A percentile compares a stretch with the other conserved stretches of the same genome.
These are phyloP conservation scores for Amborella trichopoda DNA, from an alignment of 164 flowering plant species.

Conservation along the genomic window DNA sequence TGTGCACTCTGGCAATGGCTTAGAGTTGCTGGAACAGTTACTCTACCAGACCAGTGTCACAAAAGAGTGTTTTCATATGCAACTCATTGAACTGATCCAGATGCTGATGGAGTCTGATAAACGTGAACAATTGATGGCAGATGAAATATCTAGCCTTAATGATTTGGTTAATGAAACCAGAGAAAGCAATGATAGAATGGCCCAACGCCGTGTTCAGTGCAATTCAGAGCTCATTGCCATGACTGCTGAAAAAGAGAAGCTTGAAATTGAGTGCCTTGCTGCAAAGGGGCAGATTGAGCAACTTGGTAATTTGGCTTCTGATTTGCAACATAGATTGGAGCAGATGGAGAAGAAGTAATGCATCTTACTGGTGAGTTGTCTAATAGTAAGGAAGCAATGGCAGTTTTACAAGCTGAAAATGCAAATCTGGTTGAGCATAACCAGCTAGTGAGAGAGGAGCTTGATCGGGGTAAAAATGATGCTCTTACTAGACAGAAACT, in stretches of 20 bases:
- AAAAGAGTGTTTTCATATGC: constrained; percentile 44
- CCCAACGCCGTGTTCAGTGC: constrained; percentile 41
- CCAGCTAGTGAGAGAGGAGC: constrained; percentile 23
- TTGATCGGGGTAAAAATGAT: neutral
- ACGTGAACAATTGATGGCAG: constrained; percentile 19
- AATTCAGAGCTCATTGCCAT: constrained; percentile 36
- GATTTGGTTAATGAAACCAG: constrained; percentile 30
- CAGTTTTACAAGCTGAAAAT: constrained; percentile 30
- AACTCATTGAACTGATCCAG: constrained; percentile 40
- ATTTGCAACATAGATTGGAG: constrained; percentile 20
- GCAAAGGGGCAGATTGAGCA: constrained; percentile 30
- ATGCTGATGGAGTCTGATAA: constrained; percentile 26
- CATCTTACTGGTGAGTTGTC: constrained; percentile 31
- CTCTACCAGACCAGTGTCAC: constrained; percentile 34
- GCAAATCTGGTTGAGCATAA: constrained; percentile 23
- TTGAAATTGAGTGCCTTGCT: constrained; percentile 23
- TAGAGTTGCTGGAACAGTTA: constrained; percentile 46
- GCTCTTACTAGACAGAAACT: constrained; percentile 14
- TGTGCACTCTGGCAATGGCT: constrained; percentile 13
- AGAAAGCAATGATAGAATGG: constrained; percentile 29
- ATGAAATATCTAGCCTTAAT: constrained; percentile 32
- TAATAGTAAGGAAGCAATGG: constrained; percentile 21
- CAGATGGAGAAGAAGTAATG: neutral
- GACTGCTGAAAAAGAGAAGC: constrained; percentile 29
- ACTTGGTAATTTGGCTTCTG: constrained; percentile 22